These are phyloP conservation scores for Malus domestica DNA, from an alignment of 306 rosid genomes.

Conservation along the genomic window ASM211411v1 NC_041797.1:10704001-10704500, in stretches of 20 bases:
- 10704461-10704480: too few relatives aligned
- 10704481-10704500: too few relatives aligned
- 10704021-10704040: too few relatives aligned
- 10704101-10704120: rapidly evolving
- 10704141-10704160: background rate
- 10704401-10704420: rapidly evolving
- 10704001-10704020: too few relatives aligned
- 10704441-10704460: too few relatives aligned
- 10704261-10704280: background rate
- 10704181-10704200: background rate
- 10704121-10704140: background rate
- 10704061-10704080: too few relatives aligned
- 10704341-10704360: too few relatives aligned
- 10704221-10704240: background rate
- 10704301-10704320: background rate
- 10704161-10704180: background rate
- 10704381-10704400: too few relatives aligned
- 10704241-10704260: too few relatives aligned
- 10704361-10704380: too few relatives aligned
- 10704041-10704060: rapidly evolving
- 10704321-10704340: too few relatives aligned
- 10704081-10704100: too few relatives aligned
- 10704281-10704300: background rate
- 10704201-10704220: background rate
- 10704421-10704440: background rate